phyloP scores from a whole-genome alignment of 176 grass and related monocot species.

The Triticum dicoccoides region DNA sequence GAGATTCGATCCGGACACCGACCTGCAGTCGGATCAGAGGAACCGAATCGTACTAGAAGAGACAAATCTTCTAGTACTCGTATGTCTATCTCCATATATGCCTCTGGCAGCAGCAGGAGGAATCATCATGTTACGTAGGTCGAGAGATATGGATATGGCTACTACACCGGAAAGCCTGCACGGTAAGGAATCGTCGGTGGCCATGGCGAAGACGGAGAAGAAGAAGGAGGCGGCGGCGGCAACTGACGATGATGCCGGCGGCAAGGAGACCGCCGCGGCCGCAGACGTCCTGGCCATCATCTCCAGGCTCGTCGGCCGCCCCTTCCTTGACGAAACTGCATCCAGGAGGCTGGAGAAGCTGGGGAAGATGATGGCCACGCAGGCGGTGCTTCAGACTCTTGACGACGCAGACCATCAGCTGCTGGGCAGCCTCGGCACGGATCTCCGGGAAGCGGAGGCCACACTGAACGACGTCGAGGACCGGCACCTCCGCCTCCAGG shows the following conservation, averaged over 20 bases:
- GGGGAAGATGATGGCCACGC: neutral
- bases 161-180: neutral
- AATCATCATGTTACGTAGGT: no score
- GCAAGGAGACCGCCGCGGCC: neutral
- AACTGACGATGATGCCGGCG: neutral
- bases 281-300: neutral
- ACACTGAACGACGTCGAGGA: neutral
- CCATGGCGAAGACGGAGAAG: neutral
- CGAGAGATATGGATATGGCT: neutral
- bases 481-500: neutral
- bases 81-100: no score
- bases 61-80: no score
- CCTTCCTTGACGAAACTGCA: neutral
- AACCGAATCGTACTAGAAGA: no score
- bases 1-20: no score
- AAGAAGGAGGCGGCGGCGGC: neutral
- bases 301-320: neutral
- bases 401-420: neutral
- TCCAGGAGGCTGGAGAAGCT: neutral
- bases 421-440: neutral
- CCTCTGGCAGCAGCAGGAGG: no score
- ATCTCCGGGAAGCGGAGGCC: neutral
- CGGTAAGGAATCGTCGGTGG: neutral
- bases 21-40: no score
- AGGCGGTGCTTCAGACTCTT: neutral